Evolutionary conservation across 352 stramenopile species (phyloP).

Genomic region (Globisporangium sylvaticum): DNA sequence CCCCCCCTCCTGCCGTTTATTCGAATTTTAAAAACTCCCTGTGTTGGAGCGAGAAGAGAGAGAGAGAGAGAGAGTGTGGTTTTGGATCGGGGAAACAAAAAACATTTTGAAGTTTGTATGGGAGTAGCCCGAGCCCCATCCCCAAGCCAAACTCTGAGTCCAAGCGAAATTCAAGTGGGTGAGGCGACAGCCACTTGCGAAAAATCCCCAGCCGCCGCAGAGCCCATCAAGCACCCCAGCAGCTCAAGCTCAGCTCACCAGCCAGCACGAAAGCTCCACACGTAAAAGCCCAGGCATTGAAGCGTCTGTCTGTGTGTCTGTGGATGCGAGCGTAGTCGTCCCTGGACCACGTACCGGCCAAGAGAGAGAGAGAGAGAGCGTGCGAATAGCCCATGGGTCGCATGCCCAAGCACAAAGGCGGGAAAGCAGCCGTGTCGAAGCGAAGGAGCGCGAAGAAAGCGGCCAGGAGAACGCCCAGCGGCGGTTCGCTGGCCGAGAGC

Average conservation of each 20-base stretch:
- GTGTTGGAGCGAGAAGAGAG: not conserved
- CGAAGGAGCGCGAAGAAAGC: slow-evolving; percentile 20
- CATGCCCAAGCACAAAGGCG: slow-evolving; percentile 20
- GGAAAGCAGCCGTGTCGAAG: slow-evolving; percentile 17
- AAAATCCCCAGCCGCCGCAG: slow-evolving; percentile 15
- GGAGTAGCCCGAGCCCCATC: not conserved
- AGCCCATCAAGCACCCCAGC: not conserved
- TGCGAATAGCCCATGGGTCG: slow-evolving; percentile 14
- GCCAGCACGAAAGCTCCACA: not conserved
- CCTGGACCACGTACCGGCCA: not conserved
- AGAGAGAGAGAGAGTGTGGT: not conserved
- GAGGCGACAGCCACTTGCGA: slow-evolving; percentile 15
- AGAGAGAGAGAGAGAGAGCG: not conserved
- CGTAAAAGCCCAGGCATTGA: no score
- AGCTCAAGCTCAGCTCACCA: not conserved
- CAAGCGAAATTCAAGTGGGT: slow-evolving; percentile 5
- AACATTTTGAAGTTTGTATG: not conserved
- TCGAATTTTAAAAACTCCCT: slow-evolving; percentile 5
- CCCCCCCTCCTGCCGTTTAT: not conserved
- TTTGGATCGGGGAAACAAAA: slow-evolving; percentile 3
- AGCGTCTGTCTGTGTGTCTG: not conserved
- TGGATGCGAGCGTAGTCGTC: slow-evolving; percentile 6
- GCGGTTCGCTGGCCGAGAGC: slow-evolving; percentile 8
- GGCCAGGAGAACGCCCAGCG: slow-evolving; percentile 25
- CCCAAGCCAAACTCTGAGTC: slow-evolving; percentile 5